These are phyloP conservation scores for Rhodotorula sp. DNA, from an alignment of 1,284 basidiomycete genomes.

Conservation along the genomic window DNA sequence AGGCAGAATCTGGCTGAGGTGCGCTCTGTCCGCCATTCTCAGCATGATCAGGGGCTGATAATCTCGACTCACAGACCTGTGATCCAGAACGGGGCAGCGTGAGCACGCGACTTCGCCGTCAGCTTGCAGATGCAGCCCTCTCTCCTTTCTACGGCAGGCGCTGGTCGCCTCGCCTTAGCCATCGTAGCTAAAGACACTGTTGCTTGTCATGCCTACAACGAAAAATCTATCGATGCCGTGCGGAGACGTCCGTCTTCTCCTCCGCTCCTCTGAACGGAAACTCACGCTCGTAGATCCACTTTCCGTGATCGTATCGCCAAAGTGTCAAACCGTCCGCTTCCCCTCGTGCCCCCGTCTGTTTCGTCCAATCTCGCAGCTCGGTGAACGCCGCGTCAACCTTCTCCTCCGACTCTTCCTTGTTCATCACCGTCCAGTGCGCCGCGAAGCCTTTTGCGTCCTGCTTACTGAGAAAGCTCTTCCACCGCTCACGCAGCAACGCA, in stretches of 20 bases:
- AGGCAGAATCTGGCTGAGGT: slow-evolving; percentile 19
- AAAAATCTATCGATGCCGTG: not conserved
- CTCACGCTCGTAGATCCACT: slow-evolving; percentile 19
- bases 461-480: slow-evolving; percentile 19
- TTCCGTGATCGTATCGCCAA: slow-evolving; percentile 19
- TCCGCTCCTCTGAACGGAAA: slow-evolving; percentile 7
- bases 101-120: not conserved
- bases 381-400: slow-evolving; percentile 12
- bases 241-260: not conserved
- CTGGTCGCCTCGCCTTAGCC: not conserved
- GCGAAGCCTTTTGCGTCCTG: slow-evolving; percentile 26
- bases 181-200: not conserved
- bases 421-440: slow-evolving; percentile 30
- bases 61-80: not conserved
- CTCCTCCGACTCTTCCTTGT: slow-evolving; percentile 24
- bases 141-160: not conserved
- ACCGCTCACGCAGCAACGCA: slow-evolving; percentile 15
- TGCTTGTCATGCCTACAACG: not conserved
- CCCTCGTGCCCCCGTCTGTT: slow-evolving; percentile 7
- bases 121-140: not conserved
- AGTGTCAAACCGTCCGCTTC: slow-evolving; percentile 18
- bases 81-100: not conserved
- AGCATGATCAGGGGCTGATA: not conserved
- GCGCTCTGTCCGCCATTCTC: not conserved
- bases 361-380: slow-evolving; percentile 10